phyloP scores from a whole-genome alignment of 2,329 filamentous ascomycete genomes.

The Alternaria burnsii region DNA sequence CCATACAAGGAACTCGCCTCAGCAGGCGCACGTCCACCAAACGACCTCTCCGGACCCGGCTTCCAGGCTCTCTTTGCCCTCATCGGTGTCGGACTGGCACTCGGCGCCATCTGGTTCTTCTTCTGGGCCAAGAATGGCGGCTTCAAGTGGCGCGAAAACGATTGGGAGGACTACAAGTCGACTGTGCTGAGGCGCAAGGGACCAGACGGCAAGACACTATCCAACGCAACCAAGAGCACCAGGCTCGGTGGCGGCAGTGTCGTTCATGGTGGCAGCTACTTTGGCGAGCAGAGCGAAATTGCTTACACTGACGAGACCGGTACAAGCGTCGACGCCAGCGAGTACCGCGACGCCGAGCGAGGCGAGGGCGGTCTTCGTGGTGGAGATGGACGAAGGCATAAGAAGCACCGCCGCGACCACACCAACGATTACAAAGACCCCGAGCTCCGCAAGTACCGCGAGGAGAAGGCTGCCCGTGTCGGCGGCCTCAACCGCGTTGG shows the following conservation, averaged over 20 bases:
- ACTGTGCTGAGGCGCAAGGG: conserved; percentile 89
- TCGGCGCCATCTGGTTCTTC: conserved; percentile 93
- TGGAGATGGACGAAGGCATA: conserved; percentile 48
- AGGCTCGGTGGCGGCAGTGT: conserved; percentile 85
- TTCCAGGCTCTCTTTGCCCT: conserved; percentile 88
- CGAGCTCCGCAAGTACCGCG: conserved; percentile 82
- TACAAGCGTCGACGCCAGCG: conserved; percentile 54
- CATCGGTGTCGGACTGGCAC: conserved; percentile 78
- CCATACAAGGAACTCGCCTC: conserved; percentile 36
- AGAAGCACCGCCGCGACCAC: conserved; percentile 62
- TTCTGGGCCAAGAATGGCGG: conserved; percentile 95
- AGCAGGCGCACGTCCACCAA: conserved; percentile 47
- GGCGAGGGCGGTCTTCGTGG: conserved; percentile 54
- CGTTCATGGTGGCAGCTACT: conserved; percentile 70
- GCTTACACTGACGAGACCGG: conserved; percentile 58
- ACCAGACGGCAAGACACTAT: conserved; percentile 85
- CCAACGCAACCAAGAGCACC: conserved; percentile 82
- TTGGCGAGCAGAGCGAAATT: conserved; percentile 46
- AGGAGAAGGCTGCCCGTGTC: conserved; percentile 85
- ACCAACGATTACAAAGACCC: conserved; percentile 62
- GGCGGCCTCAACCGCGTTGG: conserved; percentile 86
- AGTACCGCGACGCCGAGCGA: conserved; percentile 53
- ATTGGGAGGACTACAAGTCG: conserved; percentile 99
- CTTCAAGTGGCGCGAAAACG: conserved; percentile 82
- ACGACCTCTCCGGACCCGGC: conserved; percentile 60